A percentile compares a stretch with the other conserved stretches of the same genome.
phyloP scores from a whole-genome alignment of 805 yeast species.

The Candida endomychidarum region DNA sequence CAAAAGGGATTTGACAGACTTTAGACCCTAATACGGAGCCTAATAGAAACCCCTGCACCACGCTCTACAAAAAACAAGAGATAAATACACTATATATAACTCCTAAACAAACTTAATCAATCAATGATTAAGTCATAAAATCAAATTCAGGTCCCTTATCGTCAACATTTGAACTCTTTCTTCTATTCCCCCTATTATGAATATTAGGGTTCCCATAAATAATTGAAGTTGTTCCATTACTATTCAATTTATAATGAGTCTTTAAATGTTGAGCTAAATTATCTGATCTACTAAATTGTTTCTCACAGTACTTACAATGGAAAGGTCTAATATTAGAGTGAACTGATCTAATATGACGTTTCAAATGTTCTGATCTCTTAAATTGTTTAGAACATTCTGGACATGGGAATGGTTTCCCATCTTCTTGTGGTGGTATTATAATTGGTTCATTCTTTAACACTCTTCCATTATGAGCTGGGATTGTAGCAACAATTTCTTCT shows the following conservation, averaged over 20 bases:
- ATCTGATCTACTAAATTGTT: conserved; percentile 43
- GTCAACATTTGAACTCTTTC: conserved; percentile 33
- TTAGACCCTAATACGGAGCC: too few species aligned
- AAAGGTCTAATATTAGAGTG: conserved; percentile 46
- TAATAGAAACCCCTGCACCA: too few species aligned
- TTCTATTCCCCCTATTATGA: conserved; percentile 24
- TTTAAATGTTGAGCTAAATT: conserved; percentile 46
- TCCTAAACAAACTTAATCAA: too few species aligned
- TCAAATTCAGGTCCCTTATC: conserved; percentile 5
- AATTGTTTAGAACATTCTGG: conserved; percentile 43
- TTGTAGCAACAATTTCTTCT: conserved; percentile 7
- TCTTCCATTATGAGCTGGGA: conserved; percentile 10
- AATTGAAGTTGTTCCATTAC: conserved; percentile 32
- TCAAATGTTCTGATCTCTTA: conserved; percentile 44
- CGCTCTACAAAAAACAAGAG: neutral
- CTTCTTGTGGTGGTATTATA: conserved; percentile 15
- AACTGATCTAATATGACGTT: conserved; percentile 43
- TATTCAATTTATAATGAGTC: conserved; percentile 37
- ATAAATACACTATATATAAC: neutral
- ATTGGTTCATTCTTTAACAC: conserved; percentile 12
- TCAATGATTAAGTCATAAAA: too few species aligned
- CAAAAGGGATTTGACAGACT: too few species aligned
- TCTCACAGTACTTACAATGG: conserved; percentile 46
- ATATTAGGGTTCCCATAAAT: conserved; percentile 25
- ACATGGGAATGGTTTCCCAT: conserved; percentile 37